phyloP scores from a whole-genome alignment of 176 grass and related monocot species.

The Triticum urartu region DNA sequence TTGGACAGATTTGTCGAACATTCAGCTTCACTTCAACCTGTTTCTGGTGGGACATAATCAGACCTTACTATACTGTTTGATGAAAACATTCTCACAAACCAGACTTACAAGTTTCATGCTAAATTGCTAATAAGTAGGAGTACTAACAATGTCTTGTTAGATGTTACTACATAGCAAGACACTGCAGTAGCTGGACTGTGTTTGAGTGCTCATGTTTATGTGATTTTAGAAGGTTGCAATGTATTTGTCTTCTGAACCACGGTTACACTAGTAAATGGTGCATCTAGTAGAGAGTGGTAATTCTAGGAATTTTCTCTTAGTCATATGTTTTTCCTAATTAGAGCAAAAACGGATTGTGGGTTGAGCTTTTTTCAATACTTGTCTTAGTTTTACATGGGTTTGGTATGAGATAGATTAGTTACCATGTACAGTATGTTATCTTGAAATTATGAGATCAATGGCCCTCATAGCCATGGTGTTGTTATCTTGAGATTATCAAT shows the following conservation, averaged over 20 bases:
- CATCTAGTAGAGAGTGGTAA: background rate
- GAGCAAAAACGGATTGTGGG: background rate
- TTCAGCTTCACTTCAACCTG: background rate
- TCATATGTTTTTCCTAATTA: conserved; percentile 8
- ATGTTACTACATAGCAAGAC: conserved; percentile 4
- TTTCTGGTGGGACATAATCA: conserved; percentile 5
- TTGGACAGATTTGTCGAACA: conserved; percentile 21
- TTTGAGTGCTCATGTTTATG: background rate
- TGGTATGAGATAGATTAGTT: background rate
- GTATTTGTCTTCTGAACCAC: background rate
- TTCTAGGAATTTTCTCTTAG: background rate
- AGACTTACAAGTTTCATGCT: background rate
- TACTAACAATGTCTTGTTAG: background rate
- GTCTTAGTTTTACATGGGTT: conserved; percentile 21
- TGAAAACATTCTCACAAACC: conserved; percentile 1
- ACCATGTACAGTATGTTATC: too few species aligned
- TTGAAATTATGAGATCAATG: too few species aligned
- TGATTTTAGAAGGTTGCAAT: background rate
- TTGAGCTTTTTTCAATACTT: conserved; percentile 15
- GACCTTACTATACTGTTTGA: background rate
- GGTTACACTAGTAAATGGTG: background rate
- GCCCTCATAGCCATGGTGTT: too few species aligned
- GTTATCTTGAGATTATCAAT: too few species aligned
- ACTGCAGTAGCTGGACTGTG: background rate
- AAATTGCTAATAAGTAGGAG: background rate